Evolutionary conservation across 2,329 filamentous ascomycete genomes (phyloP), one percentile per base, ranked within the genome.

Genomic region (Drechslerella dactyloides): DNA sequence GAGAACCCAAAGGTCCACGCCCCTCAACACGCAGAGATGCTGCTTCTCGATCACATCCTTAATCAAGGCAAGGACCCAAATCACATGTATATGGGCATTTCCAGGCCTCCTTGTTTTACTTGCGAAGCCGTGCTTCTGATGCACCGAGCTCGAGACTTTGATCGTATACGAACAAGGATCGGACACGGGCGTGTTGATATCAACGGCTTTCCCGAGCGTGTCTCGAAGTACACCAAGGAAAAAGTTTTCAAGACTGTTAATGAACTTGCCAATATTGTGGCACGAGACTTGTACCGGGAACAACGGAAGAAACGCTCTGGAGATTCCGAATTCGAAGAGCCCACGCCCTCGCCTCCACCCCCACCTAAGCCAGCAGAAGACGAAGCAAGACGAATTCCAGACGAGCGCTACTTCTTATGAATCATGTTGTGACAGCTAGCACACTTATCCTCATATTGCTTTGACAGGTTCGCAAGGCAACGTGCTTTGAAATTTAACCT

Each of bases 101-200:
- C 59, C 1, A 62, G 54, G 30, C 59, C 50, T 1, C 59, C 37
- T 21, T 62, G 48, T 24, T 37, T 62, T 8, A 50, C 11, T 15
- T 62, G 59, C 10, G 59, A 62, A 24, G 33, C 10, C 8, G 11
- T 62, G 2, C n/a, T 62, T 35, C 5, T 55, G n/a, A 15, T 42
- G 5, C 21, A 48, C 42, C n/a, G 17, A 21, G n/a, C 23, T 4
- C 40, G 27, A 17, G 33, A n/a, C n/a, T n/a, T n/a, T n/a, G n/a
- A n/a, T n/a, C n/a, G n/a, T n/a, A n/a, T 62, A 8, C 50, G 30
- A 35, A 37, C 27, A 13, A 33, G 59, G 17, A 48, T 21, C n/a
- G 59, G 59, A 3, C 50, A 62, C 23, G 51, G 59, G 3, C 50
- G 54, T n/a, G 37, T 55, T 10, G 54, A 62, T 19, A n/a, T 55